Evolutionary conservation across 2,329 filamentous ascomycete genomes (phyloP), one percentile per base, ranked within the genome.

Genomic region (Colletotrichum siamense): DNA sequence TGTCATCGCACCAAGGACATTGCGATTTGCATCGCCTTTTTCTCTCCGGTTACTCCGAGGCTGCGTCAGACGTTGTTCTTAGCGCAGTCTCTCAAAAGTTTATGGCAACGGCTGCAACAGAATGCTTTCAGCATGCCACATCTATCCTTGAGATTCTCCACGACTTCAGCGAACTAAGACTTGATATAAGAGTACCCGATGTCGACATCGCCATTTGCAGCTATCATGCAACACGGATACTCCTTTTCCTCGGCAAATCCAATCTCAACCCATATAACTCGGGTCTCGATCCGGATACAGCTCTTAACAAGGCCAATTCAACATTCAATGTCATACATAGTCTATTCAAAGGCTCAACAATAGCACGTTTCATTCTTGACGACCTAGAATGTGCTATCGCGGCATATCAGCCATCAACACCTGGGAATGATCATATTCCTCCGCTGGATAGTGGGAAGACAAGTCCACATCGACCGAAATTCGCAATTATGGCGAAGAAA

Each of bases 1-100:
- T 80, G 16, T 75, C 77, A 30, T 72, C 24, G 52, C 52, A 57
- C 15, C 52, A 57, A 16, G 22, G 52, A 24, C 24, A 28, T 26
- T 87, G 85, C 77, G 86, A 88, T 63, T 73, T 88, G 5, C 87
- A 87, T 70, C 84, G 86, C 2, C 81, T 87, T 18, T 83, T 87
- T 6, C 78, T 88, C 10, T 81, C 82, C 3, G 84, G 83, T 16
- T 88, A 85, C 64, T 83, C 82, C 9, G 86, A 87, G 57, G 82
- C 85, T 0, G 84, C 86, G 0, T 85, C 85, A 0, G 73, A 39
- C 2, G 1, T 44, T 4, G 52, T 57, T 24, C 22, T 57, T 15
- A 28, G 52, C 24, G 52, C 24, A n/a, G 6, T 28, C 4, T 28
- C 52, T 24, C 22, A n/a, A 0, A 0, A 16, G 0, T 57, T 28